Evolutionary conservation across 2,329 filamentous ascomycete genomes (phyloP), one percentile per base, ranked within the genome.

Genomic region (Aspergillus neotritici): DNA sequence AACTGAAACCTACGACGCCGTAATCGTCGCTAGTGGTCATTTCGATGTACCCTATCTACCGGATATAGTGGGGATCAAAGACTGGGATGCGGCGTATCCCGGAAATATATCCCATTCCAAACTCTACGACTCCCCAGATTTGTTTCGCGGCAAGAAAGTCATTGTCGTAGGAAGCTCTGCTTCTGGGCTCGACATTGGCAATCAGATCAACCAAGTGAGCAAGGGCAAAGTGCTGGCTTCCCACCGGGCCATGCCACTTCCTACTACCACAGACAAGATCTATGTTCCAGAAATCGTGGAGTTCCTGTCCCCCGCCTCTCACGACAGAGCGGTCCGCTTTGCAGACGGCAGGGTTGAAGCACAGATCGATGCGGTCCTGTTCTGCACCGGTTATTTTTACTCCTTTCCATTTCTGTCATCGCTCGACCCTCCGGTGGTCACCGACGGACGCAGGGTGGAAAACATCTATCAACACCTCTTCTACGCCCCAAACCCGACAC

Each of bases 381-480:
- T 91, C 65, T 90, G 87, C 62, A 96, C 91, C 0, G 91, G 91
- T 0, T 97, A 94, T 57, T 78, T 94, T 44, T 95, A 87, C 66
- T 82, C 83, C 4, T 86, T 85, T 45, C 88, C 89, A 0, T 96
- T 95, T 58, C 61, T 83, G 3, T 62, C 65, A 3, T 62, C 62
- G 0, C 58, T 79, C 3, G 41, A 64, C 1, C 75, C 80, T 0
- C 71, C 78, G 0, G 61, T 88, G 2, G 74, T 90, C 43, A 82
- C 78, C 0, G 77, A 81, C 42, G 90, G 90, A 1, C 77, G 76
- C 29, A 77, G 85, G 21, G 82, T 90, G 1, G 72, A 82, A 48
- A 80, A 84, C 29, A 67, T 90, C 3, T 95, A 89, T 62, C 75
- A 87, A 52, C 88, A 97, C 55, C 57, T 96, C 8, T 84, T 96